Percentiles rank a stretch among this genome's conserved stretches.
phyloP scores from a whole-genome alignment of 805 yeast genomes.

The Starmerella vitae region DNA sequence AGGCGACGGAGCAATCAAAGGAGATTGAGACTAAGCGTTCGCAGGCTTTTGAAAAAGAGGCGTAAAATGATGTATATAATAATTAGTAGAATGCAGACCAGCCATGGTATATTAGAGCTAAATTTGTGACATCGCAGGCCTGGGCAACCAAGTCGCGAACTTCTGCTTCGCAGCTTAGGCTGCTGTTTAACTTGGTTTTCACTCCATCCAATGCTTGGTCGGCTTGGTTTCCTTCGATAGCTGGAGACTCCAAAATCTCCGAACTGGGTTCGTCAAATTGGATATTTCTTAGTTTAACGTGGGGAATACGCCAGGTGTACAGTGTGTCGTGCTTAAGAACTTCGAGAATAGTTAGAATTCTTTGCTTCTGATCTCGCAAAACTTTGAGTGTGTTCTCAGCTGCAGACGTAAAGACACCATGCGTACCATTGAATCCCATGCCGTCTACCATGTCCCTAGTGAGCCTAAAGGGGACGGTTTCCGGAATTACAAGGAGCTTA shows the following conservation, averaged over 20 bases:
- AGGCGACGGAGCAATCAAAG: constrained; percentile 54
- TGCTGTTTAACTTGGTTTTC: constrained; percentile 53
- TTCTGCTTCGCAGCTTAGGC: constrained; percentile 67
- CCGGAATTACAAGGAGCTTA: constrained; percentile 69
- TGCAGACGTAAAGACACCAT: constrained; percentile 59
- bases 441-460: constrained; percentile 89
- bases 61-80: neutral
- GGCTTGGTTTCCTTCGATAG: constrained; percentile 43
- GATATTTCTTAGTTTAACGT: constrained; percentile 33
- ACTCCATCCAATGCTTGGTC: constrained; percentile 65
- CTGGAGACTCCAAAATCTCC: neutral
- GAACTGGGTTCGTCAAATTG: neutral
- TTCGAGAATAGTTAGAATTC: constrained; percentile 67
- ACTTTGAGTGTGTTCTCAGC: constrained; percentile 64
- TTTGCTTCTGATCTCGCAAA: constrained; percentile 48
- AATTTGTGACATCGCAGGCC: constrained; percentile 53
- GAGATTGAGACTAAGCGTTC: constrained; percentile 19
- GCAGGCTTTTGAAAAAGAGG: constrained; percentile 21
- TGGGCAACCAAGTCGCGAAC: constrained; percentile 68
- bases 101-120: constrained; percentile 54
- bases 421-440: constrained; percentile 72
- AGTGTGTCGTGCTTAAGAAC: constrained; percentile 86
- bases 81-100: constrained; percentile 28
- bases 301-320: constrained; percentile 82
- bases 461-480: constrained; percentile 81